Conservation (phyloP, 176 grass and related monocot genomes). For the Eleusine coracana region DNA sequence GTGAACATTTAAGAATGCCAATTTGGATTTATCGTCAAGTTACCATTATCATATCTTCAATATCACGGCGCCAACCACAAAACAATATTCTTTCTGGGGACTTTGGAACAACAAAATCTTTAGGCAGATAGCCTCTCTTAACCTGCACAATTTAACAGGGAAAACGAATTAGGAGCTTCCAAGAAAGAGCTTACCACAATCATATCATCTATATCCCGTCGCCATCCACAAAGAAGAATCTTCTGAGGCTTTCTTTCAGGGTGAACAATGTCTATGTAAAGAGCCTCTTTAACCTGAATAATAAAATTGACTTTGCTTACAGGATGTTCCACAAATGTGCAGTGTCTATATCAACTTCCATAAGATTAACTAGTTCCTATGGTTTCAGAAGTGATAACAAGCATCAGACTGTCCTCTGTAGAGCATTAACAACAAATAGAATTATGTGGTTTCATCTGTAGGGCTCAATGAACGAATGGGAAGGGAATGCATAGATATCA, state of each 20-base stretch:
- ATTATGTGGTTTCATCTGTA: not conserved
- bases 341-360: slow-evolving; percentile 36
- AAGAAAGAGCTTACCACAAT: slow-evolving; percentile 75
- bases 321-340: slow-evolving; percentile 45
- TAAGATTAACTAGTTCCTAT: slow-evolving; percentile 36
- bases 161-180: slow-evolving; percentile 66
- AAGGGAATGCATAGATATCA: slow-evolving; percentile 4
- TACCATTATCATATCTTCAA: slow-evolving; percentile 97
- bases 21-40: slow-evolving; percentile 59
- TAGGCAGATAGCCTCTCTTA: slow-evolving; percentile 69
- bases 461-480: slow-evolving; percentile 22
- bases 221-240: slow-evolving; percentile 88
- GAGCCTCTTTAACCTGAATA: slow-evolving; percentile 82
- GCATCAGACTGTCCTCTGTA: slow-evolving; percentile 12
- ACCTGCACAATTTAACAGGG: slow-evolving; percentile 69
- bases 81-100: slow-evolving; percentile 87
- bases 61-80: slow-evolving; percentile 91
- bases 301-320: slow-evolving; percentile 66
- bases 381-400: slow-evolving; percentile 42
- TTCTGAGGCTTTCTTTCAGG: slow-evolving; percentile 71
- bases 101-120: slow-evolving; percentile 85
- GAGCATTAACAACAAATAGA: slow-evolving; percentile 6
- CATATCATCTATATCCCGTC: slow-evolving; percentile 94
- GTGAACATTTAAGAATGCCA: slow-evolving; percentile 33
- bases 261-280: slow-evolving; percentile 78